A percentile compares a stretch with the other conserved stretches of the same genome.
phyloP scores from a whole-genome alignment of 176 grass and related monocot species.

The Paspalum vaginatum region DNA sequence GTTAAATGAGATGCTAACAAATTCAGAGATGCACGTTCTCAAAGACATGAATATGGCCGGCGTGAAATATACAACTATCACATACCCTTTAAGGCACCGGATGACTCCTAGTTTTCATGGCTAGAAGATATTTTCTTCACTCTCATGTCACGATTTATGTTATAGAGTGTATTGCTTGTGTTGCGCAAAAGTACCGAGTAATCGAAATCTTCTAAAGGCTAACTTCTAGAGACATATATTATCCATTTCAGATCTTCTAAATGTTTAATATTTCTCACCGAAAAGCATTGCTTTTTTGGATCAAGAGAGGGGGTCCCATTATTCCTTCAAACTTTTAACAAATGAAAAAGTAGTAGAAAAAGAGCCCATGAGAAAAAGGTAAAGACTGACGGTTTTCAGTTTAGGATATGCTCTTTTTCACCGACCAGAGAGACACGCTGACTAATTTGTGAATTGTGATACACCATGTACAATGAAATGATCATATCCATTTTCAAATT shows the following conservation, averaged over 20 bases:
- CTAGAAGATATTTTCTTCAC: neutral
- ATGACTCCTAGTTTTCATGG: conserved; percentile 6
- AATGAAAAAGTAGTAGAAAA: too few species aligned
- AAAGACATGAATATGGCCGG: neutral
- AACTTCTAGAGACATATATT: neutral
- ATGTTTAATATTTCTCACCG: neutral
- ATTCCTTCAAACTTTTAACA: too few species aligned
- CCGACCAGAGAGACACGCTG: too few species aligned
- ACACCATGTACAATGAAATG: neutral
- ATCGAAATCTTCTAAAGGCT: neutral
- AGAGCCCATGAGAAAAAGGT: too few species aligned
- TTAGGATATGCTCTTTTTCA: too few species aligned
- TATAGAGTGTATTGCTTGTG: neutral
- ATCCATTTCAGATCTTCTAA: neutral
- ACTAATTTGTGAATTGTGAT: neutral
- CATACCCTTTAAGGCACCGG: conserved; percentile 1
- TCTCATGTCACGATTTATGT: neutral
- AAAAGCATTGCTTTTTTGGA: neutral
- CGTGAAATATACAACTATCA: conserved; percentile 20
- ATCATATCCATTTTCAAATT: neutral
- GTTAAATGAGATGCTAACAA: neutral
- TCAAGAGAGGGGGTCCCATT: too few species aligned
- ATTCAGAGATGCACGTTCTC: neutral
- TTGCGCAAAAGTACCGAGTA: neutral
- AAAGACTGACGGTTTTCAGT: too few species aligned